Evolutionary conservation across 352 stramenopile genomes (phyloP), one percentile per base, ranked within the genome.

Genomic region (Globisporangium mamillatum): DNA sequence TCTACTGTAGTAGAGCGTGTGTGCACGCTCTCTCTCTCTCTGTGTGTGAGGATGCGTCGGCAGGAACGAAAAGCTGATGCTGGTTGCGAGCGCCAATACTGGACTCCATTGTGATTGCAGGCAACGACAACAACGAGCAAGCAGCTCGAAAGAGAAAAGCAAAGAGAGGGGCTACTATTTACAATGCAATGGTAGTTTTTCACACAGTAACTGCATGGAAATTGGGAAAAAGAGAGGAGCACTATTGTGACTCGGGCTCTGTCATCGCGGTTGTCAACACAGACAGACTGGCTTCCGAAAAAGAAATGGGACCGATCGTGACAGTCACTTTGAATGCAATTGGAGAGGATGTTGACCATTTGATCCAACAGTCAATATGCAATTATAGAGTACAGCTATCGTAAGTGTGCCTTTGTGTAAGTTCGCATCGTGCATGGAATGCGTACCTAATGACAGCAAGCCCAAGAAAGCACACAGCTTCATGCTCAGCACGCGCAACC

Each of bases 161-260:
- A 29, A 18, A 16, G 6, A n/a, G 18, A n/a, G 36, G 32, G 27
- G 44, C 18, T 52, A 61, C 29, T 61, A 46, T 61, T 61, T 24
- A 20, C 59, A 64, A 55, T 8, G 9, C 1, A 22, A 38, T 36
- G 18, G 59, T 64, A 52, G 44, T 4, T 20, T 16, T 16, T 27
- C 3, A 7, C 10, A 25, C 3, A 55, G 46, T 7, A 1, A 27
- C 2, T 18, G 20, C 20, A 2, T 38, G 32, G 18, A 20, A 24
- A 52, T 34, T n/a, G 57, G 32, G 18, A 27, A 46, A 18, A 25
- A 0, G 7, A 1, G 32, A 18, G 41, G 22, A 20, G 18, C 50
- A 70, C 69, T 20, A 29, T 60, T 69, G 60, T 32, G 52, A 58
- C 22, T 36, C 44, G 1, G 44, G 8, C 44, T 52, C 1, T 52